Conservation (phyloP, 1,139 yeast genomes). For the Scheffersomyces insectosa region DNA sequence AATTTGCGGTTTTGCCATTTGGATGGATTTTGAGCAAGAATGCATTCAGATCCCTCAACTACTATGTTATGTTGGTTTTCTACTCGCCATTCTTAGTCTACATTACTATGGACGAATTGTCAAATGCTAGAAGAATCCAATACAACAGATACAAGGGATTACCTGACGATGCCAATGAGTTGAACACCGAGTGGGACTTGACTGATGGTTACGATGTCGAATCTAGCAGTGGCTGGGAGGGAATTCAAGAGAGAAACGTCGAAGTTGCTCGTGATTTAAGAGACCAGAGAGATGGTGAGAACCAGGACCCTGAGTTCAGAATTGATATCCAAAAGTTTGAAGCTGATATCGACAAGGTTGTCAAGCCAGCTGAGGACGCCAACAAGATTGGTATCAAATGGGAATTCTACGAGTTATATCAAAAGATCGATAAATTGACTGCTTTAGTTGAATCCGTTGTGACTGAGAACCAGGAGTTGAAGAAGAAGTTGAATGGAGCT, state of each 20-base stretch:
- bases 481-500: slow-evolving; percentile 11
- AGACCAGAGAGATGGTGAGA: slow-evolving; percentile 62
- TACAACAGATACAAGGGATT: slow-evolving; percentile 68
- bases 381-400: slow-evolving; percentile 60
- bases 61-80: slow-evolving; percentile 58
- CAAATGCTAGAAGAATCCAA: slow-evolving; percentile 65
- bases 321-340: slow-evolving; percentile 52
- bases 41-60: slow-evolving; percentile 39
- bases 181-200: slow-evolving; percentile 79
- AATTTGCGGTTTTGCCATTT: slow-evolving; percentile 46
- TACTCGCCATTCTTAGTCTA: slow-evolving; percentile 68
- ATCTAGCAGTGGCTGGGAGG: slow-evolving; percentile 37
- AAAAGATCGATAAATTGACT: slow-evolving; percentile 48
- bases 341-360: slow-evolving; percentile 42
- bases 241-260: slow-evolving; percentile 38
- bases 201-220: slow-evolving; percentile 67
- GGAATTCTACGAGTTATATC: slow-evolving; percentile 61
- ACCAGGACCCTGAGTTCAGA: slow-evolving; percentile 69
- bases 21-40: slow-evolving; percentile 26
- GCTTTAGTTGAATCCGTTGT: slow-evolving; percentile 42
- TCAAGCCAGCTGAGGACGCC: slow-evolving; percentile 61
- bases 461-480: slow-evolving; percentile 42
- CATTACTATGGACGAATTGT: slow-evolving; percentile 64
- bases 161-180: slow-evolving; percentile 80
- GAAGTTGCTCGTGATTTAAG: slow-evolving; percentile 42